Evolutionary conservation across 108 stramenopile species (phyloP).

Genomic region (Skeletonema potamos): DNA sequence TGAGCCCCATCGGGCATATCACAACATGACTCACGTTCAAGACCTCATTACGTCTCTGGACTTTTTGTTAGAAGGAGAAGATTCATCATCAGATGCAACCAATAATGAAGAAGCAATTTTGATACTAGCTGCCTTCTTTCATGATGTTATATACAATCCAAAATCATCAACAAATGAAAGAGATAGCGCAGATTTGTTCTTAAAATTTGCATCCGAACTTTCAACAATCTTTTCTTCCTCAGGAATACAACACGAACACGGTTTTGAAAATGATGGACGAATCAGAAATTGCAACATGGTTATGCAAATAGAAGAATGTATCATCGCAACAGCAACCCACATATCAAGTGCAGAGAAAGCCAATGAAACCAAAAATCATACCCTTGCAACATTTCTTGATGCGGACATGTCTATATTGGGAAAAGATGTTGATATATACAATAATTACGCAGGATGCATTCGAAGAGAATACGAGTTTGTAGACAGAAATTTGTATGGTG

Average conservation of each 20-base stretch:
- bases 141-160: constrained; percentile 84
- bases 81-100: neutral
- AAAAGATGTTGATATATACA: constrained; percentile 50
- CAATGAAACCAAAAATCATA: constrained; percentile 12
- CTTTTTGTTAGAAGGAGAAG: constrained; percentile 19
- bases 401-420: constrained; percentile 85
- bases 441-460: constrained; percentile 67
- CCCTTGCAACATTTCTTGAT: constrained; percentile 65
- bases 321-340: constrained; percentile 45
- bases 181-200: constrained; percentile 71
- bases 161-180: constrained; percentile 71
- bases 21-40: constrained; percentile 72
- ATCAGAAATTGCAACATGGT: constrained; percentile 11
- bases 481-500: constrained; percentile 59
- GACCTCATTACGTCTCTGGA: constrained; percentile 67
- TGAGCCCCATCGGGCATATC: constrained; percentile 66
- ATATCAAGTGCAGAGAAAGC: constrained; percentile 19
- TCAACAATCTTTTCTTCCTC: neutral
- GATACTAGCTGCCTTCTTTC: constrained; percentile 74
- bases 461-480: constrained; percentile 76
- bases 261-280: neutral
- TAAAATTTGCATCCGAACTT: constrained; percentile 52
- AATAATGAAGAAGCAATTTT: constrained; percentile 18
- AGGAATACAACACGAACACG: neutral
- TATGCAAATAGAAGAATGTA: constrained; percentile 39